A percentile compares a stretch with the other conserved stretches of the same genome.
Evolutionary conservation across 2,329 filamentous ascomycete species (phyloP).

Genomic region (Trichoderma oligosporum): DNA sequence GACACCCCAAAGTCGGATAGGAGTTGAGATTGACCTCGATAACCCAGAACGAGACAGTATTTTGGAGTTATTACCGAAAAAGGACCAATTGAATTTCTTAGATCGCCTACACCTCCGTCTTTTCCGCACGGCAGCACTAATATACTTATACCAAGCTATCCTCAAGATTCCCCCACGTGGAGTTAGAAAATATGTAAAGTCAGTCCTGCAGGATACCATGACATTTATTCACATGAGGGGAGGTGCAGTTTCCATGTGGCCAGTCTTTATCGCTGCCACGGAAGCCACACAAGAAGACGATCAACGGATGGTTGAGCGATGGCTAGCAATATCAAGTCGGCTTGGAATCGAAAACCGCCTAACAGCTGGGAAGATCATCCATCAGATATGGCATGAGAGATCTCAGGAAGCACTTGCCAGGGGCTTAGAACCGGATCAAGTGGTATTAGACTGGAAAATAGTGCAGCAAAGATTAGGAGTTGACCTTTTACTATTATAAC

Average conservation of each 20-base stretch:
- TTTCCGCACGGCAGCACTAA: slow-evolving; percentile 3
- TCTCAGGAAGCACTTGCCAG: not conserved
- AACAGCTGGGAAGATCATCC: not conserved
- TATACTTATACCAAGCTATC: slow-evolving; percentile 8
- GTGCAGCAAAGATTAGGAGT: not conserved
- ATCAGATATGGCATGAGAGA: slow-evolving; percentile 1
- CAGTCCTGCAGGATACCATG: not conserved
- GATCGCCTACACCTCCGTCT: not conserved
- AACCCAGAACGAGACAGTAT: not conserved
- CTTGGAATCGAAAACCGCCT: slow-evolving; percentile 6
- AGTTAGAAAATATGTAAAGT: not conserved
- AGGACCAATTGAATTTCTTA: not conserved
- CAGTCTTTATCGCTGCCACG: slow-evolving; percentile 10
- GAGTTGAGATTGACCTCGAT: not conserved
- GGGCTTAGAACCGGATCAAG: not conserved
- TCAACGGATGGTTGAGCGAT: slow-evolving; percentile 2
- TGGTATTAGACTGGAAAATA: not conserved
- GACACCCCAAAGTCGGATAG: not conserved
- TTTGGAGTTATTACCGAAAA: not conserved
- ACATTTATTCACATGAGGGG: slow-evolving; percentile 1
- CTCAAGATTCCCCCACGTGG: slow-evolving; percentile 1
- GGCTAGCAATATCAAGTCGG: not conserved
- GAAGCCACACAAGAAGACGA: slow-evolving; percentile 3
- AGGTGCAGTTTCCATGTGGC: slow-evolving; percentile 9
- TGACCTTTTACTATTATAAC: slow-evolving; percentile 3